Base-by-base conservation (phyloP, 2,329 filamentous ascomycete species). In the Aureobasidium subglaciale region DNA sequence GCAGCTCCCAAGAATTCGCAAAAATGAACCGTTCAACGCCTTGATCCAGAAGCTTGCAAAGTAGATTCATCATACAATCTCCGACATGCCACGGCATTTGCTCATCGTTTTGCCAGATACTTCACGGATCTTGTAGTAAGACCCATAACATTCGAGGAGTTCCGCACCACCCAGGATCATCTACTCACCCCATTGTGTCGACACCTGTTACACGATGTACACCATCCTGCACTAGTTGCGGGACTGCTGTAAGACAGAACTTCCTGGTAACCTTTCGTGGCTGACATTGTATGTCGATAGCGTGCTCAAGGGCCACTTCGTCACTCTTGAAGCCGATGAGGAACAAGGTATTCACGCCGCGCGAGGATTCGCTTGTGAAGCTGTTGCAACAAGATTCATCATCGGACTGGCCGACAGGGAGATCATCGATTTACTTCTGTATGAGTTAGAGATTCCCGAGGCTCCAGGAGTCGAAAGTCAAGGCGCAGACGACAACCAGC, bases 341-440 rank as follows among this genome's bases (percentile, higher is more conserved):
- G 79, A 86, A 57, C 81, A 82, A 58, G 83, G 83, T 4, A 71
- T 91, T 29, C 82, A 83, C 56, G 80, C 86, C 56, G 81, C 86
- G 13, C 79, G 87, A 54, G 86, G 85, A 18, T 81, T 83, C 65
- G 87, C 86, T 25, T 91, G 87, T 65, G 88, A 92, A 72, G 87
- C 90, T 59, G 86, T 90, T 13, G 88, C 88, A 34, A 90, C 87
- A 85, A 81, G 87, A 35, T 89, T 90, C 62, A 74, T 91, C 32
- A 83, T 82, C 15, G 82, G 82, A 55, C 73, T 90, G 29, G 85
- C 84, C 1, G 86, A 90, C 65, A 75, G 82, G 22, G 87, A 91
- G 63, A 84, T 84, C 8, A 84, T 92, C 24, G 83, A 89, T 55
- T 88, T 78, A 63, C 86, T 88, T 55, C 78, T 90, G 30, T 85